Evolutionary conservation across 805 yeast species (phyloP).

Genomic region (baker's yeast (Saccharomyces cerevisiae)): DNA sequence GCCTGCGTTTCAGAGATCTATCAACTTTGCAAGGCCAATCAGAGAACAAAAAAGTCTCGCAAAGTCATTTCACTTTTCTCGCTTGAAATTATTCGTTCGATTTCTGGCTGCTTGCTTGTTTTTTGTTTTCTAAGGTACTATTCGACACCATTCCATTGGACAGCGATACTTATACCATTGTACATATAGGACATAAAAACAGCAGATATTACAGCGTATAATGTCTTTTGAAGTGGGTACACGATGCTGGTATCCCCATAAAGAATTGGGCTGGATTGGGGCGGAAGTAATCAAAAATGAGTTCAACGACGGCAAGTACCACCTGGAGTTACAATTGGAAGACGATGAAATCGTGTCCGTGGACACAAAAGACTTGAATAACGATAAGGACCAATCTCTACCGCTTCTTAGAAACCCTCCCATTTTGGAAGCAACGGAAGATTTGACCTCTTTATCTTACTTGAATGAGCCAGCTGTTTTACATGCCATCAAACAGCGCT

Average conservation of each 20-base stretch:
- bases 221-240: slow-evolving; percentile 45
- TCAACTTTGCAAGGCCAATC: not conserved
- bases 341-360: slow-evolving; percentile 39
- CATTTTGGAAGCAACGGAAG: slow-evolving; percentile 86
- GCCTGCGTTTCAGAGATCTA: not conserved
- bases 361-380: slow-evolving; percentile 34
- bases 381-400: slow-evolving; percentile 34
- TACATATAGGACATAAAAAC: slow-evolving; percentile 27
- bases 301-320: slow-evolving; percentile 36
- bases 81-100: not conserved
- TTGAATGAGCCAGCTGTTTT: slow-evolving; percentile 93
- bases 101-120: not conserved
- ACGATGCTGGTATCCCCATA: slow-evolving; percentile 74
- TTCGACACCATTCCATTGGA: slow-evolving; percentile 31
- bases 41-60: not conserved
- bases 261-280: slow-evolving; percentile 63
- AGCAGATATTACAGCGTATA: not conserved
- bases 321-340: slow-evolving; percentile 46
- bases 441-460: slow-evolving; percentile 83
- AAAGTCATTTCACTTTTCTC: not conserved
- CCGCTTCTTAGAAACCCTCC: slow-evolving; percentile 90
- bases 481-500: slow-evolving; percentile 85
- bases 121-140: not conserved
- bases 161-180: slow-evolving; percentile 42
- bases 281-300: slow-evolving; percentile 47